These are phyloP conservation scores for Kwoniella sp. DNA, from an alignment of 768 basidiomycete genomes.

Conservation along the genomic window DNA sequence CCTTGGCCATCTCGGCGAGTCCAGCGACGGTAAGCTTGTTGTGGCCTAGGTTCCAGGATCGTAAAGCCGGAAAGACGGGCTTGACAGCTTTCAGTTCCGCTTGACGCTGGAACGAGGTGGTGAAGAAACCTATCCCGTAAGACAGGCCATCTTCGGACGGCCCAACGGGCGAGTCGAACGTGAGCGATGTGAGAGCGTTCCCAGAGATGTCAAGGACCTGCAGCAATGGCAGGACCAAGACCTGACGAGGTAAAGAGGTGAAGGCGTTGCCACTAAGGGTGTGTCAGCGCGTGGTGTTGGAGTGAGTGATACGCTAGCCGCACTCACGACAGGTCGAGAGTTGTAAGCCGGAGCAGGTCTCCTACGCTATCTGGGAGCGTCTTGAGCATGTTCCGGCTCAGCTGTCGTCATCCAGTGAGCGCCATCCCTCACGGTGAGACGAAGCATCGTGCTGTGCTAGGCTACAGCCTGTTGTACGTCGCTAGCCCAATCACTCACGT, in stretches of 20 bases:
- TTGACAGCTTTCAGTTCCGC: slow-evolving; percentile 7
- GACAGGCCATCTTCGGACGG: slow-evolving; percentile 38
- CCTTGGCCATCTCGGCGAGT: slow-evolving; percentile 7
- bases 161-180: slow-evolving; percentile 30
- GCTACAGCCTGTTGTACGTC: too few relatives aligned
- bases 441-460: too few relatives aligned
- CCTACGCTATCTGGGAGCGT: slow-evolving; percentile 36
- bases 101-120: slow-evolving; percentile 32
- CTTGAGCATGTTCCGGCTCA: slow-evolving; percentile 31
- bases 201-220: slow-evolving; percentile 40
- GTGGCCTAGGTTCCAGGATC: slow-evolving; percentile 28
- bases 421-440: neutral
- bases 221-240: slow-evolving; percentile 42
- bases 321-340: slow-evolving; percentile 42
- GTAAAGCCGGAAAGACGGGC: slow-evolving; percentile 23
- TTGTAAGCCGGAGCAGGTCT: slow-evolving; percentile 40
- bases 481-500: slow-evolving; percentile 30
- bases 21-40: slow-evolving; percentile 20
- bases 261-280: slow-evolving; percentile 36
- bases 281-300: neutral
- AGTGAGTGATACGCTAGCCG: neutral
- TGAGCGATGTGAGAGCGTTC: slow-evolving; percentile 32
- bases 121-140: slow-evolving; percentile 41
- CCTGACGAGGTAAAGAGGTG: slow-evolving; percentile 26
- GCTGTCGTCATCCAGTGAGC: slow-evolving; percentile 10